Conservation (phyloP, 768 basidiomycete species). For the Suillus brevipes region DNA sequence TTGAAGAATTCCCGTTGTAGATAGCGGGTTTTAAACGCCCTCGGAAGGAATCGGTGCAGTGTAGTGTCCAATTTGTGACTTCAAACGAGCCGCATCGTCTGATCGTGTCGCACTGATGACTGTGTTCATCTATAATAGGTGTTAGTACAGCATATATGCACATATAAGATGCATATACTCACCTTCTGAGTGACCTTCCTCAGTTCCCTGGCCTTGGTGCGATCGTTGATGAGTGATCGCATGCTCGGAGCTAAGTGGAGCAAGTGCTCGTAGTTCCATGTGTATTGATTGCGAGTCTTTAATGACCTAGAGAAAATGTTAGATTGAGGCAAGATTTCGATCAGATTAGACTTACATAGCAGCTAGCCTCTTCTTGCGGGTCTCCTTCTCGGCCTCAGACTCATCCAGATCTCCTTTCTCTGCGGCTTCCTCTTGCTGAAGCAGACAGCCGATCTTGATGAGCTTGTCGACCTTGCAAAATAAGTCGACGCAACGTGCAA, state of each 20-base stretch:
- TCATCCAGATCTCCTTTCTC: not conserved
- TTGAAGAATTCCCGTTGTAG: not conserved
- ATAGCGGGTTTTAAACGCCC: slow-evolving; percentile 1
- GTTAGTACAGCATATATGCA: too few species aligned
- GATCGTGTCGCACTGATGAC: not conserved
- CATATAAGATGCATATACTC: too few species aligned
- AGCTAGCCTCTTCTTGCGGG: not conserved
- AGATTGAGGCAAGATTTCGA: too few species aligned
- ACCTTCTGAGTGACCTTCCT: too few species aligned
- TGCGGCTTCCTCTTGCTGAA: not conserved
- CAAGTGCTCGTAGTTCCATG: too few species aligned
- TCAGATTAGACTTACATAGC: too few species aligned
- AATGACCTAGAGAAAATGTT: too few species aligned
- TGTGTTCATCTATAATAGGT: slow-evolving; percentile 4
- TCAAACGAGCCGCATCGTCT: not conserved
- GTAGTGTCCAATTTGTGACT: not conserved
- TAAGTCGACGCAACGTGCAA: not conserved
- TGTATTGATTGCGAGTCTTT: too few species aligned
- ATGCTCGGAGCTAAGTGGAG: too few species aligned
- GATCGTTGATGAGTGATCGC: too few species aligned
- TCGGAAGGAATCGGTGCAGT: not conserved
- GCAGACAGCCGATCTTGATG: slow-evolving; percentile 2
- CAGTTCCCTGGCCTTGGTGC: too few species aligned
- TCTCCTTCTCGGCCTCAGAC: not conserved
- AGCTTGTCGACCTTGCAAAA: slow-evolving; percentile 4